Conservation (phyloP, 2,329 filamentous ascomycete species). For the Phialophora verrucosa region DNA sequence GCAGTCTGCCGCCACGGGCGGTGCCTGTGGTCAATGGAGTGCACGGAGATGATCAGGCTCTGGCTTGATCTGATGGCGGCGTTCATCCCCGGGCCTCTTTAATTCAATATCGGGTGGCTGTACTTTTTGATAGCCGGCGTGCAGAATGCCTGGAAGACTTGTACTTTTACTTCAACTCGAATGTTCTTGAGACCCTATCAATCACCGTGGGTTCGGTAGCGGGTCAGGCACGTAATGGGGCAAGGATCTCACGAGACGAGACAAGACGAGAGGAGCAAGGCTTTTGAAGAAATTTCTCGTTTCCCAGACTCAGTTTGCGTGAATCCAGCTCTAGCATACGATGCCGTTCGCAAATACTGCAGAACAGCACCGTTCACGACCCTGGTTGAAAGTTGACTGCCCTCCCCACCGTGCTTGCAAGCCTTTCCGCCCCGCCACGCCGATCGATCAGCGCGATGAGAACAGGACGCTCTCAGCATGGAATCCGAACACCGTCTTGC, state of each 20-base stretch:
- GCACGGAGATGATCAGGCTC: conserved; percentile 37
- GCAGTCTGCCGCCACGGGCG: conserved; percentile 81
- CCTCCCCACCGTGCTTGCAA: neutral
- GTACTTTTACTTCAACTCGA: neutral
- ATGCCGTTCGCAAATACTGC: neutral
- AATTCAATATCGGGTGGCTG: neutral
- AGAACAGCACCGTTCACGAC: neutral
- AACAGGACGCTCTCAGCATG: neutral
- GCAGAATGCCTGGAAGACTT: neutral
- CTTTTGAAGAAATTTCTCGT: neutral
- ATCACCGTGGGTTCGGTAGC: neutral
- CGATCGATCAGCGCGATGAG: neutral
- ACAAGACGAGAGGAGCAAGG: neutral
- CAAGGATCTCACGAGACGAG: neutral
- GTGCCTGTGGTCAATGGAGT: conserved; percentile 67
- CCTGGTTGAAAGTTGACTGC: neutral
- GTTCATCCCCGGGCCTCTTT: neutral
- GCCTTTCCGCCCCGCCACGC: neutral
- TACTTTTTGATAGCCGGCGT: neutral
- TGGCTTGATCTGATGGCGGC: conserved; percentile 21
- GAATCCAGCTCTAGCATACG: neutral
- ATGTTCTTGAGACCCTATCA: neutral
- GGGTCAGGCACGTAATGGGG: neutral
- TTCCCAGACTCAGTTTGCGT: neutral
- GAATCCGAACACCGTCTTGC: neutral